These are phyloP conservation scores for Calcarisporium arbuscula DNA, from an alignment of 2,329 filamentous ascomycete genomes.

Conservation along the genomic window DNA sequence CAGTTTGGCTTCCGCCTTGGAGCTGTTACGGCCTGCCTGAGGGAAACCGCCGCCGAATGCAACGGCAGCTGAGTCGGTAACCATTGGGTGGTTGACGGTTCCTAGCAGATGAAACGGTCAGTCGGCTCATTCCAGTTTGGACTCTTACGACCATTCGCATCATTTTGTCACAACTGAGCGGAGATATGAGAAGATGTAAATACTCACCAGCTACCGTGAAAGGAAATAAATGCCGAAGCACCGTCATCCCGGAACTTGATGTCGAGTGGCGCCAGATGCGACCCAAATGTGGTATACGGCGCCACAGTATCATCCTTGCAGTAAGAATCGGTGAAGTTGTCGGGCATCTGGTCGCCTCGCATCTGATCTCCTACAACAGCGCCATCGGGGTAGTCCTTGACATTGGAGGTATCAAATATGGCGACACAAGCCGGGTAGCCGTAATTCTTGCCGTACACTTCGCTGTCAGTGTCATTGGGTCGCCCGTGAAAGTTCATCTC, in stretches of 20 bases:
- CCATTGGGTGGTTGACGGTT: slow-evolving; percentile 27
- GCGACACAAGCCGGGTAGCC: slow-evolving; percentile 60
- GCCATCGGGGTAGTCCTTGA: slow-evolving; percentile 26
- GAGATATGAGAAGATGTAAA: no score
- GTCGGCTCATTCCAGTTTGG: no score
- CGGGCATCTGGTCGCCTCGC: slow-evolving; percentile 15
- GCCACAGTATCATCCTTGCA: slow-evolving; percentile 14
- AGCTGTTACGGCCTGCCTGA: slow-evolving; percentile 25
- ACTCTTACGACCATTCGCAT: no score
- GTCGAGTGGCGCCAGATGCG: slow-evolving; percentile 60
- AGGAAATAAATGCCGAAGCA: slow-evolving; percentile 52
- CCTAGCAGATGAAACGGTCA: no score
- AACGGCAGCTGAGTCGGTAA: slow-evolving; percentile 32
- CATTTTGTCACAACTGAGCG: background rate
- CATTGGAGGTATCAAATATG: slow-evolving; percentile 39
- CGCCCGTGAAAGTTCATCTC: slow-evolving; percentile 65
- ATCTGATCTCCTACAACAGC: slow-evolving; percentile 17
- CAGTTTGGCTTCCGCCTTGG: slow-evolving; percentile 36
- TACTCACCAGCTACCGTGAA: slow-evolving; percentile 53
- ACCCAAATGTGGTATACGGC: slow-evolving; percentile 18
- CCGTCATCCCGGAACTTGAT: slow-evolving; percentile 52
- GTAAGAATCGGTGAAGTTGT: slow-evolving; percentile 14
- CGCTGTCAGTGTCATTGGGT: slow-evolving; percentile 26
- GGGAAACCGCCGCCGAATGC: slow-evolving; percentile 30
- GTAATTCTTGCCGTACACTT: slow-evolving; percentile 40